phyloP scores from a whole-genome alignment of 192 early-diverging fungal genomes.

The Funneliformis mosseae region DNA sequence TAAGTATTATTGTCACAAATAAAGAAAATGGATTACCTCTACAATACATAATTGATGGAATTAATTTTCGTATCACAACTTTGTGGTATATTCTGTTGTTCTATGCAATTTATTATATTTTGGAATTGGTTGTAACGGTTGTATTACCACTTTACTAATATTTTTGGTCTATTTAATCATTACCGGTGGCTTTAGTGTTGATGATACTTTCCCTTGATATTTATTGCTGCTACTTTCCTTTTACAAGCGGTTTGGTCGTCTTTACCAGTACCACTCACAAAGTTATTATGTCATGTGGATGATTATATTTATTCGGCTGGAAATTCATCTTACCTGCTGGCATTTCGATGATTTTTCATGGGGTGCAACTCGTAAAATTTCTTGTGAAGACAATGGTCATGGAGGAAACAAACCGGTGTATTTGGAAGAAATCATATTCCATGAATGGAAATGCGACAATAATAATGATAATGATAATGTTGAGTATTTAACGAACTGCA shows the following conservation, averaged over 20 bases:
- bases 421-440: conserved; percentile 66
- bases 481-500: neutral
- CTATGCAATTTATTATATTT: conserved; percentile 82
- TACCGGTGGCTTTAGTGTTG: conserved; percentile 39
- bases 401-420: conserved; percentile 68
- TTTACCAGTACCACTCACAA: conserved; percentile 75
- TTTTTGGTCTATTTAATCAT: conserved; percentile 60
- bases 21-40: conserved; percentile 94
- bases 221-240: conserved; percentile 63
- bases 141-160: conserved; percentile 68
- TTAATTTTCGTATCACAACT: conserved; percentile 85
- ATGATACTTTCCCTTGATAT: conserved; percentile 66
- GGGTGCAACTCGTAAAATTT: conserved; percentile 78
- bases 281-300: conserved; percentile 77
- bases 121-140: conserved; percentile 74
- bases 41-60: conserved; percentile 91
- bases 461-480: neutral
- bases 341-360: conserved; percentile 91
- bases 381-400: conserved; percentile 66
- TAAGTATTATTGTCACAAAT: conserved; percentile 83
- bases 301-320: conserved; percentile 83
- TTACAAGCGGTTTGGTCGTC: conserved; percentile 74
- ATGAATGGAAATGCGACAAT: conserved; percentile 53
- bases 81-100: conserved; percentile 87
- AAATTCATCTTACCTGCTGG: conserved; percentile 91